phyloP scores from a whole-genome alignment of 179 eudicot genomes.

The Silene noctiflora region DNA sequence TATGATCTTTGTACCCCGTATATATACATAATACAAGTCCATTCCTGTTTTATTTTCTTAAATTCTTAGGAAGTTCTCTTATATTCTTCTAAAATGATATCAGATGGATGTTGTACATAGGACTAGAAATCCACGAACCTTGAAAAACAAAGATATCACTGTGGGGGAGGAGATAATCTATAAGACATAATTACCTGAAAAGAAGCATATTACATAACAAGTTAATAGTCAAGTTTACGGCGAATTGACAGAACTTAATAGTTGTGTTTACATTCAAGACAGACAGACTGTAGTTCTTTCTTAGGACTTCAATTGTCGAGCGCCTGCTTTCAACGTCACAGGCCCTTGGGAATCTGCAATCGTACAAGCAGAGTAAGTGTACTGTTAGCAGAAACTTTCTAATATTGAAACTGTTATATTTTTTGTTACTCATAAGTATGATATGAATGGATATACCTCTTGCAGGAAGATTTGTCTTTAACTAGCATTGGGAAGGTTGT shows the following conservation, averaged over 20 bases:
- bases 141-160: too few relatives aligned
- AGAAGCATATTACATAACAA: background rate
- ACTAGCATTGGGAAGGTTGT: background rate
- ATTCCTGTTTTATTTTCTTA: background rate
- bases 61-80: background rate
- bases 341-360: background rate
- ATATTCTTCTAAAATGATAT: background rate
- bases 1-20: background rate
- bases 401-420: background rate
- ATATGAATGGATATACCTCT: slow-evolving; percentile 8
- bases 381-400: background rate
- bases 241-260: background rate
- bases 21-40: background rate
- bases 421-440: background rate
- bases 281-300: background rate
- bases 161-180: too few relatives aligned
- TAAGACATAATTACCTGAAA: too few relatives aligned
- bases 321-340: background rate
- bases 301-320: background rate
- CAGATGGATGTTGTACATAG: background rate
- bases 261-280: background rate
- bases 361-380: background rate
- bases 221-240: background rate
- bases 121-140: too few relatives aligned
- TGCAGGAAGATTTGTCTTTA: background rate